phyloP scores from a whole-genome alignment of 306 rosid species.

The Gastrolobium villosum region DNA sequence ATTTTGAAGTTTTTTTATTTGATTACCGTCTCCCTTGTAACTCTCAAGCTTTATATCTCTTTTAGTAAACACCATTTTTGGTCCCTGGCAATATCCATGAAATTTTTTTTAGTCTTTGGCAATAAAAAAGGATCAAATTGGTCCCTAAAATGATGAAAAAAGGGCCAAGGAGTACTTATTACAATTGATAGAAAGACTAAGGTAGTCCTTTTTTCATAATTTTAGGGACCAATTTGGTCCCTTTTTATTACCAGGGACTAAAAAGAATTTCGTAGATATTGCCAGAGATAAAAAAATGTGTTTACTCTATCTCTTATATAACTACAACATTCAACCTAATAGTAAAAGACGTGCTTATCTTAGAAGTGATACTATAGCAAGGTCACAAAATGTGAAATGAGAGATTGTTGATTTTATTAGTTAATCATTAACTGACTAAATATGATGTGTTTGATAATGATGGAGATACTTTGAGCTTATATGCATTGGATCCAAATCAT shows the following conservation, averaged over 20 bases:
- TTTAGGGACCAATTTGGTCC: too few relatives aligned
- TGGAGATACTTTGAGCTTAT: neutral
- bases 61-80: too few relatives aligned
- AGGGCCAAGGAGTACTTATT: too few relatives aligned
- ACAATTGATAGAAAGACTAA: too few relatives aligned
- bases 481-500: conserved; percentile 30
- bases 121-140: too few relatives aligned
- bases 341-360: conserved; percentile 17
- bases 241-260: too few relatives aligned
- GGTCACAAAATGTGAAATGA: neutral
- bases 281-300: too few relatives aligned
- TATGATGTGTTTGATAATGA: neutral
- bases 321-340: conserved; percentile 17
- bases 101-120: too few relatives aligned
- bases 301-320: neutral
- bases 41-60: conserved; percentile 13
- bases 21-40: neutral
- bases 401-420: conserved; percentile 21
- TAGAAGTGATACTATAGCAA: conserved; percentile 11
- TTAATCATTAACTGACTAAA: conserved; percentile 8
- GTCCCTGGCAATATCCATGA: too few relatives aligned
- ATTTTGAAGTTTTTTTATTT: conserved; percentile 27
- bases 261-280: too few relatives aligned
- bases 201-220: too few relatives aligned
- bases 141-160: too few relatives aligned